Evolutionary conservation across 345 rosid genomes (phyloP), one percentile per base, ranked within the genome.

Genomic region (Moricandia moricandioides): DNA sequence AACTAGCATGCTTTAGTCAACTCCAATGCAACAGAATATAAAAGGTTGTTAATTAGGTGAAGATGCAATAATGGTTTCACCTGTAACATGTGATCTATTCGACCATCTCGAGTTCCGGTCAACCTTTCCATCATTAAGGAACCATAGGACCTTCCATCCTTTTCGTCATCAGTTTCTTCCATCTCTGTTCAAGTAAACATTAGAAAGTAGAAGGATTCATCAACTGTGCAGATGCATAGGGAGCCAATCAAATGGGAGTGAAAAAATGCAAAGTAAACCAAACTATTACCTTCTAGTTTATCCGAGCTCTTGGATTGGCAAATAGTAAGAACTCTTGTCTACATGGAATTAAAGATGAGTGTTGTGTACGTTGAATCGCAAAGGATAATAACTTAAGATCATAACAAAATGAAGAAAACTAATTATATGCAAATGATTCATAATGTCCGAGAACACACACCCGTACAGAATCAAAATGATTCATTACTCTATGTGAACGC

Each of bases 11-110:
- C 14, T 49, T 65, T 74, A 49, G 67, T 62, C 37, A 69, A 37
- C 30, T 62, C 66, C 37, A 17, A 14, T 47, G 54, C 68, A 75
- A 52, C 1, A 3, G 31, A 43, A 70, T 7, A 63, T 18, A 30
- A 70, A 51, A 30, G 52, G 7, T 14, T 57, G 57, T 33, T 5
- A 56, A 35, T 27, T 67, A 47, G 45, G 10, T 39, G 49, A 8
- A 40, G 37, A 43, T 30, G 60, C 30, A 77, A 33, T 40, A 55
- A 65, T 8, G 69, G 79, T 84, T 52, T 34, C 73, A 94, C 98
- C 81, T 94, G 99, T 84, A 95, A 96, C 81, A 86, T 82, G 79
- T 95, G 90, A 85, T 95, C 98, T 51, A 92, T 87, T 21, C 97
- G 86, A 58, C 99, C 98, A 30, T 85, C 93, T 77, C 71, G 88